A percentile compares a stretch with the other conserved stretches of the same genome.
Conservation (phyloP, 306 rosid species). For the Malus asiatica region DNA sequence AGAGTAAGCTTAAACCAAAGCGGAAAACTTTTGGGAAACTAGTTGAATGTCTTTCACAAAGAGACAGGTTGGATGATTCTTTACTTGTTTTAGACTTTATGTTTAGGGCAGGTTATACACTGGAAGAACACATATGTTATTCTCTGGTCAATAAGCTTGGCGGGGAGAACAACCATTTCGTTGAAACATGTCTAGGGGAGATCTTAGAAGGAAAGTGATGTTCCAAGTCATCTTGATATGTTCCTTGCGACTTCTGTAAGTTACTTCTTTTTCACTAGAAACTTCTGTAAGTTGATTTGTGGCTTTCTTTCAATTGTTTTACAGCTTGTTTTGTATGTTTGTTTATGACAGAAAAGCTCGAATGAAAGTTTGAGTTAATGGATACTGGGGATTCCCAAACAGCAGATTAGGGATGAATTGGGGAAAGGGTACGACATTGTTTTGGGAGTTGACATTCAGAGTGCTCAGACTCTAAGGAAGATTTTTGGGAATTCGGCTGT, state of each 20-base stretch:
- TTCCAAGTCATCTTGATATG: neutral
- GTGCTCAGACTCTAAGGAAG: conserved; percentile 70
- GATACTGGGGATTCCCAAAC: conserved; percentile 85
- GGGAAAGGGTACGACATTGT: conserved; percentile 66
- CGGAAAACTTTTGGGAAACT: conserved; percentile 40
- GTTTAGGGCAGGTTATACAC: conserved; percentile 53
- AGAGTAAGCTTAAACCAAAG: conserved; percentile 39
- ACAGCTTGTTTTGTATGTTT: neutral
- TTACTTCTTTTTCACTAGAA: neutral
- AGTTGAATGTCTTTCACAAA: conserved; percentile 31
- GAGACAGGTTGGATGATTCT: conserved; percentile 52
- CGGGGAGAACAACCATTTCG: conserved; percentile 21
- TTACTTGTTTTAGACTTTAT: conserved; percentile 47
- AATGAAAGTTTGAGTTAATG: conserved; percentile 16
- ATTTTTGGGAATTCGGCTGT: conserved; percentile 65
- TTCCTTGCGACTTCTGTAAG: conserved; percentile 21
- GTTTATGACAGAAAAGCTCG: too few species aligned
- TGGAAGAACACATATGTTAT: conserved; percentile 17
- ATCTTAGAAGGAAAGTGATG: conserved; percentile 31
- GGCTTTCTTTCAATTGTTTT: neutral
- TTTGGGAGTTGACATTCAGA: conserved; percentile 81
- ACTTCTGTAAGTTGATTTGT: conserved; percentile 4
- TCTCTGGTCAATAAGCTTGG: conserved; percentile 39
- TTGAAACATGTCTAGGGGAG: conserved; percentile 28
- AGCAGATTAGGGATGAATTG: conserved; percentile 71